Base-by-base conservation (phyloP, 768 basidiomycete species). In the Tubosaeta brunneosetosa region DNA sequence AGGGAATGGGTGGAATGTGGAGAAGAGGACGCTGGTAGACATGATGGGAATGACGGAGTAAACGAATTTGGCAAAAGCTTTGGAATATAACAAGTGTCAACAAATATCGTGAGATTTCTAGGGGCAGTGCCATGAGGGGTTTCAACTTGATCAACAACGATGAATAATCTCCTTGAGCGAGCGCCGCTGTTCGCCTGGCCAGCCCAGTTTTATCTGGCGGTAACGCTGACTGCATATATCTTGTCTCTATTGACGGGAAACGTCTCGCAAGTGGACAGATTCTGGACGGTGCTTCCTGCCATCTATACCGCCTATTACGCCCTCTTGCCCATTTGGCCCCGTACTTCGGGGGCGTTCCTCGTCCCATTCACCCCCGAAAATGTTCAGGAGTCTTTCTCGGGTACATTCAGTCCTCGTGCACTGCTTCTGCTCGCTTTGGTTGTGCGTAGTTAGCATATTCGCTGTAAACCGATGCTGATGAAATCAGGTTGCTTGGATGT, bases 261-360 rank as follows among this genome's bases (percentile, higher is more conserved):
- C 60, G 86, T 88, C 44, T 90, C 87, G 1, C 90, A 93, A 65
- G 91, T 94, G 25, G 92, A 97, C 71, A 82, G 90, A 27, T 64
- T 92, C 26, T 85, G 84, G 84, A 82, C 88, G 0, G 82, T 93
- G 67, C 61, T 90, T 33, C 94, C 94, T 0, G 77, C 86, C 7
- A 76, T 94, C 17, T 95, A 94, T 69, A 82, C 85, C 1, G 82
- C 84, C 1, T 91, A 91, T 64, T 92, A 83, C 64, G 86, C 93
- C 1, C 73, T 97, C 27, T 68, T 88, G 3, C 93, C 91, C 1
- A 69, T 86, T 7, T 74, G 78, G 71, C 76, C 77, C 14, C 67
- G 49, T 12, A 58, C 56, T 10, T 59, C 71, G 0, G 63, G 63
- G 17, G 67, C 73, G 10, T 64, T 71, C 19, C 64, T 86, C 14